A percentile compares a stretch with the other conserved stretches of the same genome.
phyloP scores from a whole-genome alignment of 768 basidiomycete species.

The Saitozyma podzolica region DNA sequence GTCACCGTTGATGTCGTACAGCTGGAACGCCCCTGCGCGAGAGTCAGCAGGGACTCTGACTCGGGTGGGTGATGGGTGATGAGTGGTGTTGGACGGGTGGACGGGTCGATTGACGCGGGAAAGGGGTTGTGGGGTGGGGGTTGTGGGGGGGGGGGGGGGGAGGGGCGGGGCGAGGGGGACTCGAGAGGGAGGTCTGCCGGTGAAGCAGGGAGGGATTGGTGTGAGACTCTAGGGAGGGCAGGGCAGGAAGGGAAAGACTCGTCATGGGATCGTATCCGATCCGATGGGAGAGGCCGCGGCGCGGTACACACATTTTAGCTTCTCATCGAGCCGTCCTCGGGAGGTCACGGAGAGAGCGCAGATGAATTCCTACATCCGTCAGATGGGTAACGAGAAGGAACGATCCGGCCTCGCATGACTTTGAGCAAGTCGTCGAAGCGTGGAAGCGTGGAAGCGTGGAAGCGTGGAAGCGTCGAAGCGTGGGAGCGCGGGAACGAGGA shows the following conservation, averaged over 20 bases:
- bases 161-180: constrained; percentile 4
- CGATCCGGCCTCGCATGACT: too few relatives aligned
- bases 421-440: not conserved
- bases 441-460: too few relatives aligned
- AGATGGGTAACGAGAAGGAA: not conserved
- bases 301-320: constrained; percentile 79
- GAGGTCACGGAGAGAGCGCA: constrained; percentile 94
- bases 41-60: not conserved
- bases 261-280: not conserved
- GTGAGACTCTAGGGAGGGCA: too few relatives aligned
- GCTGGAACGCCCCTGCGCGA: constrained; percentile 95
- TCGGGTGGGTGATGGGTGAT: not conserved
- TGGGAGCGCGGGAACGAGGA: not conserved
- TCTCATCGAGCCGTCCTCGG: constrained; percentile 90
- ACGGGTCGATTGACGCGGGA: not conserved
- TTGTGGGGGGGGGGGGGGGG: too few relatives aligned
- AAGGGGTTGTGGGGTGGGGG: not conserved
- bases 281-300: not conserved
- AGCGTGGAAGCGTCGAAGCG: too few relatives aligned
- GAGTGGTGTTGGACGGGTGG: not conserved
- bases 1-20: constrained; percentile 98
- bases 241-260: too few relatives aligned
- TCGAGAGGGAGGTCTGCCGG: not conserved
- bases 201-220: too few relatives aligned
- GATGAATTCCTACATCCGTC: constrained; percentile 64